Evolutionary conservation across 768 basidiomycete genomes (phyloP).

Genomic region (Termitomyces sp.): DNA sequence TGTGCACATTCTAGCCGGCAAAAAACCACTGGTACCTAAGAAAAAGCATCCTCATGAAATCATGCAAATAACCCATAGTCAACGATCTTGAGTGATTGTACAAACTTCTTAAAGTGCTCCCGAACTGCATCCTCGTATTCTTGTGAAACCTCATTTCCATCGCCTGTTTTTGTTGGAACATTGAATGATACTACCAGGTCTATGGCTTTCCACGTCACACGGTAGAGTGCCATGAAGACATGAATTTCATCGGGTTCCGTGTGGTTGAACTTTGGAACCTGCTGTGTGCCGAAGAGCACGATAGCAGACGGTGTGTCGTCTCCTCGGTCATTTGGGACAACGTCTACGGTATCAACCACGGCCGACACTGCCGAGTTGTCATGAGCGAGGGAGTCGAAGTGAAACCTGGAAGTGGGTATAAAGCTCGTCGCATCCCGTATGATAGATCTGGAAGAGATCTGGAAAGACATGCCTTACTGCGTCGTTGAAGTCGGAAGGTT

Average conservation of each 20-base stretch:
- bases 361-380: constrained; percentile 75
- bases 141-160: constrained; percentile 42
- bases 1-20: background rate
- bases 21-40: background rate
- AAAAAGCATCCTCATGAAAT: constrained; percentile 18
- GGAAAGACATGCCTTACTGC: constrained; percentile 55
- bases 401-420: constrained; percentile 57
- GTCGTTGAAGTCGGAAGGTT: constrained; percentile 48
- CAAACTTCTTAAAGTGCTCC: constrained; percentile 53
- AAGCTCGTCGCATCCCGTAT: constrained; percentile 1
- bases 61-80: constrained; percentile 72
- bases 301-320: constrained; percentile 58
- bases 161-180: constrained; percentile 55
- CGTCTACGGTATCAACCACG: constrained; percentile 40
- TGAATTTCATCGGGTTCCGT: constrained; percentile 61
- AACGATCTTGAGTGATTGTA: constrained; percentile 59
- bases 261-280: constrained; percentile 75
- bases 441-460: background rate
- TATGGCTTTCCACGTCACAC: constrained; percentile 64
- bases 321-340: constrained; percentile 39
- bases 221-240: constrained; percentile 79
- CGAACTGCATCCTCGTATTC: constrained; percentile 35
- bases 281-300: constrained; percentile 67
- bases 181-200: constrained; percentile 89
- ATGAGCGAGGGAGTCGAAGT: constrained; percentile 87